phyloP scores from a whole-genome alignment of 306 rosid genomes.

The Fragaria vesca region DNA sequence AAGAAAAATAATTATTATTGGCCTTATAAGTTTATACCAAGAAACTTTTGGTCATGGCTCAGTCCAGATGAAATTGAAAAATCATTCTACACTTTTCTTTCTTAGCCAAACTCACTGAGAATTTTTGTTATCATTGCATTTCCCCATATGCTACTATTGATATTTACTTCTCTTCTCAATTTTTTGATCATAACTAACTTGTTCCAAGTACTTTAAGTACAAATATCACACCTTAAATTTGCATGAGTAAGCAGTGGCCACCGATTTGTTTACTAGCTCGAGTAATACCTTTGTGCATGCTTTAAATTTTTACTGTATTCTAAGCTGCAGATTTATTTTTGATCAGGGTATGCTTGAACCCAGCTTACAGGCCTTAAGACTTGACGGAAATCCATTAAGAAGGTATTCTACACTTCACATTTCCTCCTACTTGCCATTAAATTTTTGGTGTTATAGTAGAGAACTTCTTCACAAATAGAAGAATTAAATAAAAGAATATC shows the following conservation, averaged over 20 bases:
- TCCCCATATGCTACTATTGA: neutral
- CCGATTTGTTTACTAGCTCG: neutral
- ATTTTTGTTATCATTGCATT: neutral
- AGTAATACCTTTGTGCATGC: neutral
- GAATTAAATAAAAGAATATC: neutral
- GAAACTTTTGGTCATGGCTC: neutral
- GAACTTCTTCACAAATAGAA: neutral
- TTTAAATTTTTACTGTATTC: slow-evolving; percentile 24
- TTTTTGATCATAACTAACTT: neutral
- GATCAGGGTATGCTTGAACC: slow-evolving; percentile 86
- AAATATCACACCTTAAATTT: neutral
- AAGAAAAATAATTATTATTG: neutral
- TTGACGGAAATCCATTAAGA: slow-evolving; percentile 93
- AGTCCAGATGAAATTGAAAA: neutral
- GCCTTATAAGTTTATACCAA: neutral
- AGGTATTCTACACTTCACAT: slow-evolving; percentile 42
- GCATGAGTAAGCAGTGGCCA: neutral
- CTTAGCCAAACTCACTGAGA: neutral
- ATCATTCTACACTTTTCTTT: neutral
- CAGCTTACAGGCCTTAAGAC: slow-evolving; percentile 69
- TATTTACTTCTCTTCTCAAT: neutral
- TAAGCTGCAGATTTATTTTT: slow-evolving; percentile 15
- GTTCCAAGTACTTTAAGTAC: neutral
- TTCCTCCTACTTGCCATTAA: neutral
- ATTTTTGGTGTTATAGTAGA: neutral